Evolutionary conservation across 306 rosid genomes (phyloP).

Genomic region (Hippophae gyantsensis): DNA sequence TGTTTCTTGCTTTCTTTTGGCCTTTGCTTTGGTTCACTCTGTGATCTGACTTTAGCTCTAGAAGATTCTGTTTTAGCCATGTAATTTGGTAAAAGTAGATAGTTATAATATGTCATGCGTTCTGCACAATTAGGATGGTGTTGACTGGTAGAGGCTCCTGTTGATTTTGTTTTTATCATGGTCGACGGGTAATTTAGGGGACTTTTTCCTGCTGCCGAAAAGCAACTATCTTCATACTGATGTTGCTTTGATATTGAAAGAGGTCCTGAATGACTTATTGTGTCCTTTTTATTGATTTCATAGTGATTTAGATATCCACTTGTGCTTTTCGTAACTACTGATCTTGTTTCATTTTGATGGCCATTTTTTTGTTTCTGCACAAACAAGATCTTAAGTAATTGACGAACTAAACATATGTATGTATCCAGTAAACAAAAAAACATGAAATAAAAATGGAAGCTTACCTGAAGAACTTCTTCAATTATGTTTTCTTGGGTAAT

Average conservation of each 20-base stretch:
- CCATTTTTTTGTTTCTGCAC: constrained; percentile 32
- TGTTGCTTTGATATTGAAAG: constrained; percentile 30
- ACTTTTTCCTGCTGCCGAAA: constrained; percentile 28
- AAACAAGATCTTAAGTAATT: constrained; percentile 1
- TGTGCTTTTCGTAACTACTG: constrained; percentile 30
- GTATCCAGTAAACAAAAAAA: neutral
- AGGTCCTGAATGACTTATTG: constrained; percentile 27
- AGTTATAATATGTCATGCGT: constrained; percentile 10
- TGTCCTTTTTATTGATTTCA: constrained; percentile 21
- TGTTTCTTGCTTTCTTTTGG: constrained; percentile 30
- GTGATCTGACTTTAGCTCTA: constrained; percentile 61
- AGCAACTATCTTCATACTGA: constrained; percentile 18
- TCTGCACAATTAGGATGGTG: constrained; percentile 24
- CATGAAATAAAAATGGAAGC: constrained; percentile 4
- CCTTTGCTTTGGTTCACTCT: constrained; percentile 80
- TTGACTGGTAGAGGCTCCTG: constrained; percentile 22
- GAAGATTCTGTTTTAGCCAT: constrained; percentile 74
- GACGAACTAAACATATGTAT: neutral
- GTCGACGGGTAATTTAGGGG: constrained; percentile 18
- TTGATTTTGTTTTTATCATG: constrained; percentile 25
- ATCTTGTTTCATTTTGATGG: constrained; percentile 30
- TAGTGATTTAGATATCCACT: constrained; percentile 43
- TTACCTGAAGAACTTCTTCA: constrained; percentile 26
- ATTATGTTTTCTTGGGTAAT: constrained; percentile 8
- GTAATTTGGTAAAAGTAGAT: constrained; percentile 46